Base-by-base conservation (phyloP, 371 early-diverging fungal genomes). In the Globomyces sp. region DNA sequence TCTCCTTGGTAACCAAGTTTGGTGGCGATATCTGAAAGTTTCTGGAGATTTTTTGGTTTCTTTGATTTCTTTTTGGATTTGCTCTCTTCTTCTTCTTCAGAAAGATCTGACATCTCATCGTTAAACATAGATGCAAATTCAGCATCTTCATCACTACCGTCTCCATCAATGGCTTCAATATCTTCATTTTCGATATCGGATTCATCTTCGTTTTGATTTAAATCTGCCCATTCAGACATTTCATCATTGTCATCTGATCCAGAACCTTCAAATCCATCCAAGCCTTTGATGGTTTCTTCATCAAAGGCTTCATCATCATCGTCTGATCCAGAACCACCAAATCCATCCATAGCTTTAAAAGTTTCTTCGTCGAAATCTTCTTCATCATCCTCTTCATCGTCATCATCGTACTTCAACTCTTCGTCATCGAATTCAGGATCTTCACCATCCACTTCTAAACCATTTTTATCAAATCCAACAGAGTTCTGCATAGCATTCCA, bases 351-450 rank as follows among this genome's bases (percentile, higher is more conserved):
- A 40, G 80, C 83, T 68, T 88, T 83, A 49, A 55, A 39, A 1
- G 34, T 83, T 83, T 91, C 90, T 11, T 88, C 87, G 58, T 85
- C 86, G 34, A 83, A 82, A 11, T 77, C 80, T 58, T 83, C 83
- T 41, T 78, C 83, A 58, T 78, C 89, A 44, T 89, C 90, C 76
- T 89, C 83, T 65, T 81, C 80, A n/a, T 10, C 48, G 10, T 53
- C 57, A n/a, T 60, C 67, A 5, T 41, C 47, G 36, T 52, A 63
- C 13, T 63, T 44, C 5, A 48, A 43, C 37, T 68, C 72, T 46
- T 66, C 71, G 37, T 45, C 57, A 10, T 51, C 60, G 45, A 71
- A 71, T 10, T 70, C 78, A 57, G 76, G 80, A 66, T 84, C 82
- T n/a, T 83, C 86, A 62, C 73, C 89, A 50, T 89, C 90, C 74